Conservation (phyloP, 1,284 basidiomycete species). For the Cutaneotrichosporon spelunceum region DNA sequence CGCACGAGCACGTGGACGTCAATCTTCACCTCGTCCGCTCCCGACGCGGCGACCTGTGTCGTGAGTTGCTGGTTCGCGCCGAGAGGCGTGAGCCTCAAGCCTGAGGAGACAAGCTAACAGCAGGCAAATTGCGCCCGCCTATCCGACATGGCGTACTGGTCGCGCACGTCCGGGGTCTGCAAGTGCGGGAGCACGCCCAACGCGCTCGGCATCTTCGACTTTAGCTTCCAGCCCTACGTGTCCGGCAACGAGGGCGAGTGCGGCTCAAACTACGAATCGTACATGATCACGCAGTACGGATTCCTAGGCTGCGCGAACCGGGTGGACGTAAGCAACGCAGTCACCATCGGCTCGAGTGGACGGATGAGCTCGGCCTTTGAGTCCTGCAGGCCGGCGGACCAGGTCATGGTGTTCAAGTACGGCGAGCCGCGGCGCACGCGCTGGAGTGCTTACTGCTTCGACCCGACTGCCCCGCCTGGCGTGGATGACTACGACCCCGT, state of each 20-base stretch:
- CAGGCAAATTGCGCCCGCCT: background rate
- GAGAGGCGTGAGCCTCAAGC: too few species aligned
- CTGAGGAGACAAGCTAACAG: too few species aligned
- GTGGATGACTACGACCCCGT: background rate
- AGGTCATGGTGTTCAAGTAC: constrained; percentile 2
- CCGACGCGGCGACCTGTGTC: background rate
- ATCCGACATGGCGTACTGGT: background rate
- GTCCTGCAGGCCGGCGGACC: background rate
- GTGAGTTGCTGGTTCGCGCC: too few species aligned
- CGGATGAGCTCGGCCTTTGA: background rate
- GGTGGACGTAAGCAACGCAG: background rate
- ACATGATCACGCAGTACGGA: background rate
- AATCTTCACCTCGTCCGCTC: background rate
- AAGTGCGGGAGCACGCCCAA: background rate
- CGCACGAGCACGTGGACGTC: background rate
- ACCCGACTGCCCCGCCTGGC: background rate
- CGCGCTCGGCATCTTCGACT: background rate
- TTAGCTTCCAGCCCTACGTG: background rate
- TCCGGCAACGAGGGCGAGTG: background rate
- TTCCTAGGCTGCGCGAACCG: constrained; percentile 2
- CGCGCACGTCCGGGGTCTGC: background rate
- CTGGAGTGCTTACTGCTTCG: constrained; percentile 1
- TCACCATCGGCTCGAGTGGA: background rate
- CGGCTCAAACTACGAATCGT: background rate
- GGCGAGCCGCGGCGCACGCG: background rate